Evolutionary conservation across 2,329 filamentous ascomycete species (phyloP).

Genomic region (Xylariaceae sp.): DNA sequence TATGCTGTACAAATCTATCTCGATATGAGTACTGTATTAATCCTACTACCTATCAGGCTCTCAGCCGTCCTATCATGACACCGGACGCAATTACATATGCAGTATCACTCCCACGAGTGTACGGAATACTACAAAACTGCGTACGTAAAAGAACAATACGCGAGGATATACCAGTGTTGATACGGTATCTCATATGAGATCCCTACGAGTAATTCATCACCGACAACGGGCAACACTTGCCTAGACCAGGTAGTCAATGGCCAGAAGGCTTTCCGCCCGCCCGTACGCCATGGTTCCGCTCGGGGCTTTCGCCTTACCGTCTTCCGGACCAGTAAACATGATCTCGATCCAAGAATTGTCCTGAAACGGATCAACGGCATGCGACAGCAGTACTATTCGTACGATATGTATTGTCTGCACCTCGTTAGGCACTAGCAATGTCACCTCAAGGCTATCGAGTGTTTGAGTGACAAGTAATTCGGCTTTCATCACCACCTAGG

Average conservation of each 20-base stretch:
- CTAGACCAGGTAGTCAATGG: not conserved
- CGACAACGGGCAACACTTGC: no score
- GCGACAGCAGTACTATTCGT: not conserved
- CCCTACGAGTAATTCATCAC: no score
- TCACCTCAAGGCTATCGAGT: not conserved
- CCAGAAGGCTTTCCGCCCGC: not conserved
- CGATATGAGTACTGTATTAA: not conserved
- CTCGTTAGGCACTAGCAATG: not conserved
- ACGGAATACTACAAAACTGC: not conserved
- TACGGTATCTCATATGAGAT: not conserved
- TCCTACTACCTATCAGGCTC: not conserved
- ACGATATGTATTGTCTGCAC: not conserved
- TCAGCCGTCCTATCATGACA: not conserved
- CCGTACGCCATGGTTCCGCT: not conserved
- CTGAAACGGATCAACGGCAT: not conserved
- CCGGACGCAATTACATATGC: not conserved
- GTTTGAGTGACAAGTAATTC: not conserved
- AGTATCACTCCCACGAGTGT: not conserved
- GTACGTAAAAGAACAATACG: not conserved
- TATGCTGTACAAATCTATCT: not conserved
- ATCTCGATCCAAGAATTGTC: not conserved
- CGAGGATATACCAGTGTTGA: not conserved
- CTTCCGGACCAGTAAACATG: not conserved
- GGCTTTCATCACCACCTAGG: not conserved
- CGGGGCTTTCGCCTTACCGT: not conserved